These are phyloP conservation scores for Bauhinia variegata DNA, from an alignment of 306 rosid species.

Conservation along the genomic window DNA sequence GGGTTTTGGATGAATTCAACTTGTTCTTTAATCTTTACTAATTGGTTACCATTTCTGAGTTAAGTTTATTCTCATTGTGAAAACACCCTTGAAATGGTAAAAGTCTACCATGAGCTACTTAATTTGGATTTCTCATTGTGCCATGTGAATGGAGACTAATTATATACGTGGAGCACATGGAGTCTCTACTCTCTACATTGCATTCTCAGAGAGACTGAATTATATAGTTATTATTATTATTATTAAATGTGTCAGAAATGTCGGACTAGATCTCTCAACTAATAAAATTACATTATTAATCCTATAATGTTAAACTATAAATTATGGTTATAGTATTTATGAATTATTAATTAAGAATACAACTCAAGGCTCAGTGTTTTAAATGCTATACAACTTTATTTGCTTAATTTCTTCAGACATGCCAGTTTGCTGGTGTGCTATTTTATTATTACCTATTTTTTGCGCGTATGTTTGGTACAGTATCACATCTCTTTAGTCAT, in stretches of 20 bases:
- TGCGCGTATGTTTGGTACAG: conserved; percentile 15
- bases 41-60: no score
- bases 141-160: conserved; percentile 36
- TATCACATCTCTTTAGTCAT: conserved; percentile 3
- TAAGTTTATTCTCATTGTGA: no score
- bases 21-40: no score
- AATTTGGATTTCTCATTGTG: conserved; percentile 16
- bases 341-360: no score
- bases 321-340: no score
- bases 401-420: background rate
- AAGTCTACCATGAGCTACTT: no score
- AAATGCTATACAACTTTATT: background rate
- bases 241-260: background rate
- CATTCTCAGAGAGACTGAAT: conserved; percentile 38
- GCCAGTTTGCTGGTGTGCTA: conserved; percentile 13
- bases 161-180: conserved; percentile 8
- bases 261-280: background rate
- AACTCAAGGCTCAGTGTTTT: no score
- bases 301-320: no score
- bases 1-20: no score
- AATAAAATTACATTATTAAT: no score
- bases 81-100: no score
- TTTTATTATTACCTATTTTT: background rate
- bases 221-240: no score
- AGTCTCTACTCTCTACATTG: conserved; percentile 10